phyloP scores from a whole-genome alignment of 202 grass and related monocot genomes.

The Schoenoplectus tabernaemontani region DNA sequence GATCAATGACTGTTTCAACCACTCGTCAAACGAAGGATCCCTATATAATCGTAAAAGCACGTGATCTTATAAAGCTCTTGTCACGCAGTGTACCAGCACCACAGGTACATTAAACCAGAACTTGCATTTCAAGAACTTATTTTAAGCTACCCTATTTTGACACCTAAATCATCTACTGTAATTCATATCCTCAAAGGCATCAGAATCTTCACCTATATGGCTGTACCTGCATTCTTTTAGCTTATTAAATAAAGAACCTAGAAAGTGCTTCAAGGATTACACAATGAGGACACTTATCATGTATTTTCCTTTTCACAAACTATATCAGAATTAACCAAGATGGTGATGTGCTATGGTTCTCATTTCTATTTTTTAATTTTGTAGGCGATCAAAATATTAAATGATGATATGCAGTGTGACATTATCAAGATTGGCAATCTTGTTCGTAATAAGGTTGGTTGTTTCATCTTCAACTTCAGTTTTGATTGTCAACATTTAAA shows the following conservation, averaged over 20 bases:
- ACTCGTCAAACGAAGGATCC: slow-evolving; percentile 84
- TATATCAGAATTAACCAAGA: not conserved
- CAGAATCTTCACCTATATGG: not conserved
- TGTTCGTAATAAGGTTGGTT: slow-evolving; percentile 78
- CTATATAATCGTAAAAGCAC: slow-evolving; percentile 76
- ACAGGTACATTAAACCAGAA: slow-evolving; percentile 38
- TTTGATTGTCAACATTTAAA: not conserved
- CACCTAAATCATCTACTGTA: not conserved
- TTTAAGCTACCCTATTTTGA: not conserved
- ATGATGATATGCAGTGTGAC: slow-evolving; percentile 94
- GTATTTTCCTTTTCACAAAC: not conserved
- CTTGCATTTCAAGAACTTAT: not conserved
- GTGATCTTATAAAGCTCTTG: slow-evolving; percentile 84
- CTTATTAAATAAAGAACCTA: too few relatives aligned
- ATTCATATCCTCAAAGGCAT: not conserved
- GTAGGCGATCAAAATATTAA: slow-evolving; percentile 87
- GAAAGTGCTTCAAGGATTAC: not conserved
- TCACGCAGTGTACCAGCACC: slow-evolving; percentile 84
- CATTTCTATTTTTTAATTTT: slow-evolving; percentile 10
- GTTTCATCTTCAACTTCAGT: slow-evolving; percentile 9
- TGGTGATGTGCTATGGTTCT: not conserved
- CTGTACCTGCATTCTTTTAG: not conserved
- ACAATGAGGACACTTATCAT: not conserved
- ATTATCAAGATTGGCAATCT: slow-evolving; percentile 85
- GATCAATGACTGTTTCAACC: slow-evolving; percentile 90